These are phyloP conservation scores for Gossypium thurberi DNA, from an alignment of 345 rosid genomes.

Conservation along the genomic window DNA sequence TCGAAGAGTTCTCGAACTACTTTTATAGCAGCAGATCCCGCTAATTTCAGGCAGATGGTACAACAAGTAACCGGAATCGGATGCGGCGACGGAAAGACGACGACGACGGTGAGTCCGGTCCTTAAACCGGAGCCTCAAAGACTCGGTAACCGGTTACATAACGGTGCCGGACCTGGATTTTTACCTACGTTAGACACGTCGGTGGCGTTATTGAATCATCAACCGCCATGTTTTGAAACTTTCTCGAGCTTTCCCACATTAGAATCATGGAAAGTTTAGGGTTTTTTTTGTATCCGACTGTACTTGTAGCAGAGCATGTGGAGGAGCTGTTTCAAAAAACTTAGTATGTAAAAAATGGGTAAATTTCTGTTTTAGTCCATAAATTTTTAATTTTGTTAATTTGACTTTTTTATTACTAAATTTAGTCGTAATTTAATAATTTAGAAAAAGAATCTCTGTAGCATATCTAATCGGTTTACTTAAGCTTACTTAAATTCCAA, in stretches of 20 bases:
- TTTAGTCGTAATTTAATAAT: no score
- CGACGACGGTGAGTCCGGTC: slow-evolving; percentile 19
- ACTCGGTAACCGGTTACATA: slow-evolving; percentile 11
- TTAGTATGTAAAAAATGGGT: no score
- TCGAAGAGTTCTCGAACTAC: slow-evolving; percentile 53
- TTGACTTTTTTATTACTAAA: no score
- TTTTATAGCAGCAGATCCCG: slow-evolving; percentile 60
- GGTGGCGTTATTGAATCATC: slow-evolving; percentile 38
- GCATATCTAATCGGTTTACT: no score
- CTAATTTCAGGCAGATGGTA: slow-evolving; percentile 69
- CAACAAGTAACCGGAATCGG: slow-evolving; percentile 65
- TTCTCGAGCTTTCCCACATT: slow-evolving; percentile 62
- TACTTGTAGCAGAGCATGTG: background rate
- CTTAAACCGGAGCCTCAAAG: slow-evolving; percentile 60
- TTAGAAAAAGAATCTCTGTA: no score
- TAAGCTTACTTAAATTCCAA: no score
- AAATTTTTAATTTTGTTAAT: no score
- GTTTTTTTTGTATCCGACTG: background rate
- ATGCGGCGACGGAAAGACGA: slow-evolving; percentile 16
- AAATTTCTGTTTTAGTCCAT: no score
- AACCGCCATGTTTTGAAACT: slow-evolving; percentile 17
- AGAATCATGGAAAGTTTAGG: slow-evolving; percentile 71
- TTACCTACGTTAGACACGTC: slow-evolving; percentile 60
- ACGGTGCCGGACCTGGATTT: slow-evolving; percentile 17
- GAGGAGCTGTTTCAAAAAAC: no score